Evolutionary conservation across 1,139 yeast genomes (phyloP).

Genomic region (Taphrina betulina): DNA sequence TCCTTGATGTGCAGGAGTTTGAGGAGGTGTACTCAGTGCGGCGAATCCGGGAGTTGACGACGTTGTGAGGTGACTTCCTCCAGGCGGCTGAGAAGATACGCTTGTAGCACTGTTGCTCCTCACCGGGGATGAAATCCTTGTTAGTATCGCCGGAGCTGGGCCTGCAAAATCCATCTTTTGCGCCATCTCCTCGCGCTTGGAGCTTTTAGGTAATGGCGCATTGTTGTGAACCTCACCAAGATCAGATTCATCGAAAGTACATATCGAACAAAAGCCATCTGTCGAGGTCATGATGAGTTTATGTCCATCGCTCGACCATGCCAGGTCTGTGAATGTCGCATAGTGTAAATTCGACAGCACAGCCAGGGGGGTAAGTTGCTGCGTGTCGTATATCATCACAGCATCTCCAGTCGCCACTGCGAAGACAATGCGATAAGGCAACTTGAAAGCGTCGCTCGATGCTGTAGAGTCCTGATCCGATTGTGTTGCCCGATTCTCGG

Average conservation of each 20-base stretch:
- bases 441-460: slow-evolving; percentile 48
- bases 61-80: not conserved
- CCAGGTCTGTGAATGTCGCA: slow-evolving; percentile 79
- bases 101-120: slow-evolving; percentile 20
- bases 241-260: slow-evolving; percentile 54
- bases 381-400: slow-evolving; percentile 80
- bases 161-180: slow-evolving; percentile 16
- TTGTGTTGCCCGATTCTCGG: slow-evolving; percentile 5
- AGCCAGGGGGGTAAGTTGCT: slow-evolving; percentile 65
- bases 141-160: slow-evolving; percentile 3
- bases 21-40: slow-evolving; percentile 17
- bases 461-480: not conserved
- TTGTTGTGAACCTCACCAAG: slow-evolving; percentile 52
- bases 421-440: slow-evolving; percentile 77
- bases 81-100: slow-evolving; percentile 1
- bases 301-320: slow-evolving; percentile 81
- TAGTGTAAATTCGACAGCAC: slow-evolving; percentile 78
- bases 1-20: too few species aligned
- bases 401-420: slow-evolving; percentile 93
- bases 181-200: slow-evolving; percentile 13
- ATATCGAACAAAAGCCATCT: slow-evolving; percentile 85
- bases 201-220: slow-evolving; percentile 12
- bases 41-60: not conserved
- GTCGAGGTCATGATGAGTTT: slow-evolving; percentile 75
- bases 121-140: slow-evolving; percentile 17